A percentile compares a stretch with the other conserved stretches of the same genome.
Evolutionary conservation across 495 filamentous ascomycete species (phyloP).

Genomic region (Astrothelium macrocarpum): DNA sequence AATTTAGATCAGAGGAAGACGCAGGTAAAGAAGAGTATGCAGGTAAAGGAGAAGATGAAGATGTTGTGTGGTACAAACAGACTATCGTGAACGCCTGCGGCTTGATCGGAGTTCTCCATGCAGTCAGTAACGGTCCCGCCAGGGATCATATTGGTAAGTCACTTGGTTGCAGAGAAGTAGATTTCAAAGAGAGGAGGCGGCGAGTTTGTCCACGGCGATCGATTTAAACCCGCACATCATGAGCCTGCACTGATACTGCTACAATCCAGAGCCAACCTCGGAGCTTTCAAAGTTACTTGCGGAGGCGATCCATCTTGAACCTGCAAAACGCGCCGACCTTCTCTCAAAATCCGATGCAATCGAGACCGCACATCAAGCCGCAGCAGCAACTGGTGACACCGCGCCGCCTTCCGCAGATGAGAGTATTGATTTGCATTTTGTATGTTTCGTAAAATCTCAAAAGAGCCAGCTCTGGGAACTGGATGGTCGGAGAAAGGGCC

Average conservation of each 20-base stretch:
- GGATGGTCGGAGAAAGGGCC: constrained; percentile 51
- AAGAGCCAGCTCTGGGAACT: constrained; percentile 32
- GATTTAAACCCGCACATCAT: background rate
- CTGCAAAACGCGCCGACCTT: constrained; percentile 28
- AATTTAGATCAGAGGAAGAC: constrained; percentile 37
- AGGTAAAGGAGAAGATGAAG: constrained; percentile 42
- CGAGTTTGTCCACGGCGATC: background rate
- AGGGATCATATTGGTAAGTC: constrained; percentile 34
- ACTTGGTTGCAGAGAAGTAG: constrained; percentile 6
- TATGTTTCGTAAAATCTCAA: constrained; percentile 35
- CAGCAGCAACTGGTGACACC: constrained; percentile 31
- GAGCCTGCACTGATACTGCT: background rate
- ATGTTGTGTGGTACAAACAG: constrained; percentile 55
- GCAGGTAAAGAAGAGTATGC: constrained; percentile 35
- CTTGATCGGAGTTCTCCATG: constrained; percentile 53
- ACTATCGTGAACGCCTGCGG: constrained; percentile 59
- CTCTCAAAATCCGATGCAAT: constrained; percentile 33
- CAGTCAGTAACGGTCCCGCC: constrained; percentile 43
- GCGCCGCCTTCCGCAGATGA: constrained; percentile 29
- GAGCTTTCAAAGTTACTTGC: constrained; percentile 25
- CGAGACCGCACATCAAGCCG: constrained; percentile 32
- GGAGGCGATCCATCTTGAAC: constrained; percentile 37
- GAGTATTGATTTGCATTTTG: constrained; percentile 35
- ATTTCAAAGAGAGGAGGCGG: too few species aligned
- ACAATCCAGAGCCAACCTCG: constrained; percentile 21